Evolutionary conservation across 1,139 yeast species (phyloP), one percentile per base, ranked within the genome.

Genomic region (Yamadazyma membranifaciens): DNA sequence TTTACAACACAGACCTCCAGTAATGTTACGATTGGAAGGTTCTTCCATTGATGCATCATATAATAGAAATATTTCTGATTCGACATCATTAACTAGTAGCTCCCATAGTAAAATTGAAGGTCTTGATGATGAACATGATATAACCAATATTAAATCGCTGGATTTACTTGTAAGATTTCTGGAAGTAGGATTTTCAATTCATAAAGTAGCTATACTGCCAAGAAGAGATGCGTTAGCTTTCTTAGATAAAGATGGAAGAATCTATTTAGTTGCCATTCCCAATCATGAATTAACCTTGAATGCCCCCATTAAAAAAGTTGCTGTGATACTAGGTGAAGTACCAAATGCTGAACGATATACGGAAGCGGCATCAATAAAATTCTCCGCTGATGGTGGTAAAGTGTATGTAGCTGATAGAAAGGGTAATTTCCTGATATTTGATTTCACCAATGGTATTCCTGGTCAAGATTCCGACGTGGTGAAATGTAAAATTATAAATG

Each of bases 381-480:
- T 88, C 56, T 82, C 91, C 25, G 73, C 80, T 3, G 88, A 86
- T 54, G 97, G 98, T 0, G 91, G 91, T 36, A 81, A 81, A 46
- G 67, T 91, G 15, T 83, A 80, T 50, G 73, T 81, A 4, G 74
- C 88, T 10, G 98, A 91, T 60, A 68, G 96, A 32, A 87, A 85
- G 52, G 97, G 97, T 0, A 62, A 80, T 1, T 67, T 89, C 38
- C 80, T 81, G 49, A 78, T 88, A 17, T 87, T 86, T 54, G 97
- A 91, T 60, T 91, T 88, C 60, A 87, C 95, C 12, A 91, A 89
- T 41, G 96, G 95, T 3, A 63, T 81, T 11, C 92, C 94, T 1
- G 76, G 77, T 4, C 81, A 79, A 48, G 84, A 81, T 51, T 77
- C 78, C n/a, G 89, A 86, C n/a, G 84, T 87, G 10, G 78, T 87